Evolutionary conservation across 177 flowering plant species (phyloP).

Genomic region (Tripterygium wilfordii): DNA sequence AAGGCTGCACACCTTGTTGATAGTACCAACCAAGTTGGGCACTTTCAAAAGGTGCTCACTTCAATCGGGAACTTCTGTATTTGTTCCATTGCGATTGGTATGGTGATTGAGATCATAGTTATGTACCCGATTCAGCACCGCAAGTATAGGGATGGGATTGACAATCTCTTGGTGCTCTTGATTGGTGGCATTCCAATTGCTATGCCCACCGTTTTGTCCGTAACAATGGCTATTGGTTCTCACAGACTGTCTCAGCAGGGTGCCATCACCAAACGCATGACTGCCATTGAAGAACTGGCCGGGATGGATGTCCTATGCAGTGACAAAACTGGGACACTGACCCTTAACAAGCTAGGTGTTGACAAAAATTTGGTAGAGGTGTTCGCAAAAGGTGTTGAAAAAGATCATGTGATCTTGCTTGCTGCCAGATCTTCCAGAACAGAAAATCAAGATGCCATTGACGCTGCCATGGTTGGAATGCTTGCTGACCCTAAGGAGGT

Average conservation of each 20-base stretch:
- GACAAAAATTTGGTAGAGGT: constrained; percentile 61
- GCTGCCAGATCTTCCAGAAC: constrained; percentile 70
- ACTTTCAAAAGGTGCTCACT: constrained; percentile 71
- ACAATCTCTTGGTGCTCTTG: constrained; percentile 64
- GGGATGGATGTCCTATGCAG: constrained; percentile 84
- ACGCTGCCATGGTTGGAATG: constrained; percentile 70
- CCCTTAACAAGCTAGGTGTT: constrained; percentile 61
- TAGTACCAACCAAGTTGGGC: constrained; percentile 73
- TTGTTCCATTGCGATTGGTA: constrained; percentile 70
- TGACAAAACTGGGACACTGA: constrained; percentile 72
- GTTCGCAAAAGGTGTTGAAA: constrained; percentile 55
- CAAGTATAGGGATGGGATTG: constrained; percentile 57
- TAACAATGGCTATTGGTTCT: constrained; percentile 83
- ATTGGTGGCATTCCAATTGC: constrained; percentile 82
- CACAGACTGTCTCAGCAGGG: constrained; percentile 78
- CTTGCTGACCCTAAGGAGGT: constrained; percentile 82
- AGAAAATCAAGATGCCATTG: constrained; percentile 78
- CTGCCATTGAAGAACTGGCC: constrained; percentile 79
- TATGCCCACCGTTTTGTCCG: constrained; percentile 77
- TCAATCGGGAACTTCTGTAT: constrained; percentile 78
- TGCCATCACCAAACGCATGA: constrained; percentile 78
- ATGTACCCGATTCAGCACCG: constrained; percentile 77
- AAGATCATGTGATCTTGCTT: constrained; percentile 49
- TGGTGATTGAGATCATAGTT: constrained; percentile 57
- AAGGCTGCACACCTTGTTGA: constrained; percentile 81